Evolutionary conservation across 306 rosid genomes (phyloP), one percentile per base, ranked within the genome.

Genomic region (Vigna angularis): DNA sequence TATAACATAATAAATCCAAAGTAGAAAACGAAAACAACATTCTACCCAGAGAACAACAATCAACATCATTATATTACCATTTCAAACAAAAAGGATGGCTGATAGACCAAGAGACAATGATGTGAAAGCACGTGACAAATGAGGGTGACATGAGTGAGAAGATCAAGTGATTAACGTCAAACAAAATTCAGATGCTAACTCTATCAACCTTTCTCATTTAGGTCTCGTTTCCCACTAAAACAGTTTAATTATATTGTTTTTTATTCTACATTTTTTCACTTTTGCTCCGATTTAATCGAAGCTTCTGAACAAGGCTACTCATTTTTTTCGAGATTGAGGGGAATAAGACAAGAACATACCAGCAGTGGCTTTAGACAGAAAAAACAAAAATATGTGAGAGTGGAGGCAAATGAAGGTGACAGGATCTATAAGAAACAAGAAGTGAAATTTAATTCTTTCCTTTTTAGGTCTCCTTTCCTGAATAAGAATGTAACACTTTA

Each of bases 221-320:
- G 51, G 44, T 49, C 49, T 42, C 52, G 49, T 28, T 66, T 81
- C 72, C 28, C 26, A 81, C 28, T 18, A 17, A 6, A 64, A 42
- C 45, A 22, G 7, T 51, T 15, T 15, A 30, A 67, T 66, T 83
- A 47, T 42, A 59, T 50, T 7, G 0, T 28, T 40, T 18, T 3
- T 24, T 15, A 14, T 52, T 71, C 38, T 4, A 1, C 26, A 34
- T 72, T 45, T 40, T 53, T 16, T 7, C 28, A 5, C 22, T 2
- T 69, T 78, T 75, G 9, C 85, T 78, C 64, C 34, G 52, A 42
- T 77, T 81, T 77, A 47, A 55, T 50, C 11, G 3, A 76, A 48
- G 59, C 56, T 75, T 70, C 76, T 10, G 13, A 64, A 52, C 67
- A 62, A 47, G 67, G 55, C 49, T 69, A 16, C 51, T 78, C 56